Percentiles rank a stretch among this genome's conserved stretches.
phyloP scores from a whole-genome alignment of 176 grass and related monocot species.

The Raddia distichophylla region DNA sequence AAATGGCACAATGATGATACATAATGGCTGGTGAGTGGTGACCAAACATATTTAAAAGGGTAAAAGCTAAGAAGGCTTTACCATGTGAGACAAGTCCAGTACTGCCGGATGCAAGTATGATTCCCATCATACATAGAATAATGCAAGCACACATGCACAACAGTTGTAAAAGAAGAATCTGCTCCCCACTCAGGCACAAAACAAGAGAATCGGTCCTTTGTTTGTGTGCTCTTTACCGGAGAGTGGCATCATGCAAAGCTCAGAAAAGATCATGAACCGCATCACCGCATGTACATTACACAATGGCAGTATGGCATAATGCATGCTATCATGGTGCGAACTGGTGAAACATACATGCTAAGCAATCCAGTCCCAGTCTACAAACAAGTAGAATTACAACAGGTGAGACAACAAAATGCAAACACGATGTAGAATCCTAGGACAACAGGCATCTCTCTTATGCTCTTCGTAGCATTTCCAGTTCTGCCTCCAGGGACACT shows the following conservation, averaged over 20 bases:
- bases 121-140: slow-evolving; percentile 34
- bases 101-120: slow-evolving; percentile 1
- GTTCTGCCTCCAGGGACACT: background rate
- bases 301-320: background rate
- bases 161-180: background rate
- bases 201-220: background rate
- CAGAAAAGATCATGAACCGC: background rate
- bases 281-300: slow-evolving; percentile 21
- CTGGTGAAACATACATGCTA: slow-evolving; percentile 29
- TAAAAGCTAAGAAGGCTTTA: background rate
- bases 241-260: background rate
- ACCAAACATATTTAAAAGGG: slow-evolving; percentile 17
- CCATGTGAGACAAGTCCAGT: slow-evolving; percentile 15
- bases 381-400: slow-evolving; percentile 49
- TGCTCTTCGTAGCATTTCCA: slow-evolving; percentile 17
- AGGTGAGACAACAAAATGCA: slow-evolving; percentile 28
- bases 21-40: background rate
- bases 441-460: slow-evolving; percentile 27
- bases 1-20: slow-evolving; percentile 31
- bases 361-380: slow-evolving; percentile 34
- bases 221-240: background rate
- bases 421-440: slow-evolving; percentile 33
- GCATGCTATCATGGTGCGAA: slow-evolving; percentile 27
- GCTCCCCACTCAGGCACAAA: too few relatives aligned
- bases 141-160: slow-evolving; percentile 15